phyloP scores from a whole-genome alignment of 306 rosid species.

The Cyamopsis tetragonoloba region DNA sequence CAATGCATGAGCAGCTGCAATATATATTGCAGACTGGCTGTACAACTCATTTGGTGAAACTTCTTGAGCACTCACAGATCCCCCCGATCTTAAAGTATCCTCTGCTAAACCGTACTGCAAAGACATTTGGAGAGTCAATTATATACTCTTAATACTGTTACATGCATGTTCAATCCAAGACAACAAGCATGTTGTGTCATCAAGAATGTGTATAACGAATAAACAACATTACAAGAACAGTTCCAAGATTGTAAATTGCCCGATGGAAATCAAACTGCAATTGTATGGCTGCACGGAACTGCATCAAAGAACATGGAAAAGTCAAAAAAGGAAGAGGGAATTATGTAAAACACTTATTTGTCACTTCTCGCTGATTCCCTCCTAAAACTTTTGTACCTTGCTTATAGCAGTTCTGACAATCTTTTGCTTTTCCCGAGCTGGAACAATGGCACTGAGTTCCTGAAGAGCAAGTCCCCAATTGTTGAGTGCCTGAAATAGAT shows the following conservation, averaged over 20 bases:
- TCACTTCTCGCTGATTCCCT: constrained; percentile 22
- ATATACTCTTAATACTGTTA: constrained; percentile 4
- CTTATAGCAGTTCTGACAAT: constrained; percentile 93
- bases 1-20: constrained; percentile 98
- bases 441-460: constrained; percentile 99
- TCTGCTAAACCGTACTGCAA: constrained; percentile 96
- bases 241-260: constrained; percentile 98
- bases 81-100: constrained; percentile 96
- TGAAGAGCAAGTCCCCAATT: constrained; percentile 99
- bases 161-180: constrained; percentile 23
- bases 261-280: constrained; percentile 99
- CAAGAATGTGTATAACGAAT: constrained; percentile 26
- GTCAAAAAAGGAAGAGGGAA: constrained; percentile 11
- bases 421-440: constrained; percentile 91
- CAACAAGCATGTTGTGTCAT: constrained; percentile 8
- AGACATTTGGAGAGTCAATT: constrained; percentile 11
- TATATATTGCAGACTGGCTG: constrained; percentile 98
- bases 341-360: constrained; percentile 12
- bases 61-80: constrained; percentile 55
- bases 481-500: constrained; percentile 88
- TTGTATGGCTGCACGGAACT: constrained; percentile 97
- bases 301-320: constrained; percentile 42
- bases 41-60: constrained; percentile 89
- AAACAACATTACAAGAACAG: constrained; percentile 80
- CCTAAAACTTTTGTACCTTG: constrained; percentile 53